Evolutionary conservation across 441 rosid genomes (phyloP), one percentile per base, ranked within the genome.

Genomic region (Metrosideros polymorpha): DNA sequence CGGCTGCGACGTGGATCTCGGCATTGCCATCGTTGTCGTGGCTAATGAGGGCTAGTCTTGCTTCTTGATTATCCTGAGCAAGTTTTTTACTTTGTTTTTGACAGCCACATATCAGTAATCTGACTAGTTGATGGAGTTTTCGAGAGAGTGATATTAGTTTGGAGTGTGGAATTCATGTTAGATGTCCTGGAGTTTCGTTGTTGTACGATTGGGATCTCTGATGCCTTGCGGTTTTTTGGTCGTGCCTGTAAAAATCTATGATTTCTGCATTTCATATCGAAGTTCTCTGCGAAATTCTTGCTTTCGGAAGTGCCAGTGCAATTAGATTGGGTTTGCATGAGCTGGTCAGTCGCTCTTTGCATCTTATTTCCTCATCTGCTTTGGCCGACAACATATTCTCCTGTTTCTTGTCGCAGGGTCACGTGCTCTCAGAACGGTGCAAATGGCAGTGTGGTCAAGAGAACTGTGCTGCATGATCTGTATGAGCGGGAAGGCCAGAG

Each of bases 401-500:
- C 27, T 45, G 15, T 84, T 84, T 59, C 30, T 66, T 87, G 30
- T 89, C 86, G 27, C 93, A 98, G 99, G 89, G 98, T 95, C 87
- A 94, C 86, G 92, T 95, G 98, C 88, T 93, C 97, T 66, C 94
- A 88, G 56, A 90, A 92, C 59, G 90, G 90, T 84, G 98, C 95
- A 82, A 95, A 94, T 63, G 97, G 95, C 86, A 90, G 85, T 82
- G 57, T 94, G 9, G 86, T 32, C 19, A 93, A 93, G 93, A 94
- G 87, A 89, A 98, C 99, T 1, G 87, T 92, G 15, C 96, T 98
- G 89, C 99, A 96, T 52, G 98, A 98, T 92, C 98, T 98, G 54
- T 98, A 98, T 82, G 98, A 96, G 86, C 84, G 85, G 18, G 96
- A 94, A 91, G 99, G 99, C 55, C 99, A 98, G 93, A 96, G 99